phyloP scores from a whole-genome alignment of 176 grass and related monocot genomes.

The Oryza rufipogon region DNA sequence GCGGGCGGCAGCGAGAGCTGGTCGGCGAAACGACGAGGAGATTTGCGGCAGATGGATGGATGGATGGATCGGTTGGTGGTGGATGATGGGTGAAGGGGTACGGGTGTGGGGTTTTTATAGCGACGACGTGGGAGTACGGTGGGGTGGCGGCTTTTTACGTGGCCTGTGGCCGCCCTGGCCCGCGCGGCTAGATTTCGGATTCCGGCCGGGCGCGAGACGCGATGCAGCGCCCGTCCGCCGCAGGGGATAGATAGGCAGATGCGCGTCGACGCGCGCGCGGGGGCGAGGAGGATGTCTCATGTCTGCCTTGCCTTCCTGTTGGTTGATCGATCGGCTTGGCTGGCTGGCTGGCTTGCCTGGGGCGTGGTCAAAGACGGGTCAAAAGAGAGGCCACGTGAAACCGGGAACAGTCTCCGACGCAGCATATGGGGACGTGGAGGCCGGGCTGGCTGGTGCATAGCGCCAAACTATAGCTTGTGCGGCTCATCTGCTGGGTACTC shows the following conservation, averaged over 20 bases:
- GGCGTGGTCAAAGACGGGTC: slow-evolving; percentile 64
- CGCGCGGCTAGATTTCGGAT: slow-evolving; percentile 37
- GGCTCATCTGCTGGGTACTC: background rate
- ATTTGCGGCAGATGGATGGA: slow-evolving; percentile 18
- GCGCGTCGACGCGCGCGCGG: background rate
- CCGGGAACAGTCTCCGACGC: slow-evolving; percentile 86
- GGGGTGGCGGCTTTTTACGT: slow-evolving; percentile 32
- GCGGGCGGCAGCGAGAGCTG: background rate
- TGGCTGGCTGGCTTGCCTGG: background rate
- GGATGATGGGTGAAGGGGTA: slow-evolving; percentile 27
- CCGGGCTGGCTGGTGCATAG: background rate
- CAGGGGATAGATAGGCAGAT: background rate
- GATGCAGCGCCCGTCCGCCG: slow-evolving; percentile 18
- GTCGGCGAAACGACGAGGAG: background rate
- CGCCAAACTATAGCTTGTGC: background rate
- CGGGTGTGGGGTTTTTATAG: slow-evolving; percentile 50
- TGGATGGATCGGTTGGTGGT: background rate
- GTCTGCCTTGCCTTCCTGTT: background rate
- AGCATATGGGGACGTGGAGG: slow-evolving; percentile 35
- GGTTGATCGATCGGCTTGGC: background rate
- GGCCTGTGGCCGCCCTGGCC: slow-evolving; percentile 12
- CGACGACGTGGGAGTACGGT: slow-evolving; percentile 51
- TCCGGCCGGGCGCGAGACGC: slow-evolving; percentile 41
- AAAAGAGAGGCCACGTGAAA: slow-evolving; percentile 96
- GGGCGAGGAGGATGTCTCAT: slow-evolving; percentile 31